A percentile compares a stretch with the other conserved stretches of the same genome.
These are phyloP conservation scores for Euptelea pleiosperma DNA, from an alignment of 164 flowering plant genomes.

Conservation along the genomic window DNA sequence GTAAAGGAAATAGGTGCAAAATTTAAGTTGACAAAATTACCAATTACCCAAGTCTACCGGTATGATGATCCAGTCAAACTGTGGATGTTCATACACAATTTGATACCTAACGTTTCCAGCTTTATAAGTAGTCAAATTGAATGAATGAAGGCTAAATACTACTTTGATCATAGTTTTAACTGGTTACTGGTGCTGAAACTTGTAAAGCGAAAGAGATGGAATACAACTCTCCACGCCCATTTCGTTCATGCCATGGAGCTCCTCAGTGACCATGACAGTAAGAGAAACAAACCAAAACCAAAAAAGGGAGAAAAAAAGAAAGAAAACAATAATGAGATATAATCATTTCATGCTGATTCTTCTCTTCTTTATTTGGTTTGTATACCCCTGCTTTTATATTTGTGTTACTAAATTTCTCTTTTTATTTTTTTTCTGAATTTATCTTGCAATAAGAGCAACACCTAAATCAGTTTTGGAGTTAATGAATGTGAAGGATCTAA, in stretches of 20 bases:
- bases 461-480: slow-evolving; percentile 88
- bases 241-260: slow-evolving; percentile 95
- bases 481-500: slow-evolving; percentile 94
- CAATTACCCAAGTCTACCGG: too few relatives aligned
- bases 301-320: neutral
- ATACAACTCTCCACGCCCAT: slow-evolving; percentile 88
- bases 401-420: neutral
- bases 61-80: too few relatives aligned
- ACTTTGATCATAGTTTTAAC: too few relatives aligned
- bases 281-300: neutral
- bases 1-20: too few relatives aligned
- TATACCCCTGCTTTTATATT: neutral
- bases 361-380: neutral
- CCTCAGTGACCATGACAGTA: slow-evolving; percentile 98
- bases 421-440: neutral
- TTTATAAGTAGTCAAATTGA: too few relatives aligned
- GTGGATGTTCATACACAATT: too few relatives aligned
- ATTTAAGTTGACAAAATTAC: too few relatives aligned
- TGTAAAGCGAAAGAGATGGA: slow-evolving; percentile 99
- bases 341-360: neutral
- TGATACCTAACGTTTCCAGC: too few relatives aligned
- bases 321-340: too few relatives aligned
- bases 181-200: too few relatives aligned
- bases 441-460: slow-evolving; percentile 61
- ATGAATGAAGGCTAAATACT: too few relatives aligned